Evolutionary conservation across 225 moss, liverwort and hornwort species (phyloP), one percentile per base, ranked within the genome.

Genomic region (Marchantia polymorpha): DNA sequence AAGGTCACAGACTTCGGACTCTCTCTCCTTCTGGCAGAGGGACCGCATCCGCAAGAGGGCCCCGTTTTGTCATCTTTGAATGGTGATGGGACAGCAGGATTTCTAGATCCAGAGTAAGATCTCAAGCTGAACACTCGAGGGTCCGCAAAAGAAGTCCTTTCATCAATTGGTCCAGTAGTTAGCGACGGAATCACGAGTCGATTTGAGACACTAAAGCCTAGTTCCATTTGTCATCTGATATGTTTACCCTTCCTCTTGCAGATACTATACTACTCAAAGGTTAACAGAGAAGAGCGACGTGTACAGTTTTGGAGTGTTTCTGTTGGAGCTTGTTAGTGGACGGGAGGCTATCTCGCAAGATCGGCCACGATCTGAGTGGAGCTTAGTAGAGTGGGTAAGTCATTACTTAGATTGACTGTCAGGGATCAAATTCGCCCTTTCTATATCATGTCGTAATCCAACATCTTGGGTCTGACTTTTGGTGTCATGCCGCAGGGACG

Each of bases 1-100:
- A 89, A 87, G 83, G 89, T 89, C 54, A 89, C 89, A 30, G 89
- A 89, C 55, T 89, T 82, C 67, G 89, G 89, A 26, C 80, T 89
- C 30, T 85, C 85, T 22, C 80, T 83, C 22, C 81, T 89, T 23
- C 63, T 89, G 55, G 83, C 87, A 52, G 87, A 87, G 72, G 83
- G 86, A 48, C 81, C 78, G 63, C 78, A 81, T 50, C 70, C 81
- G 78, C 86, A 86, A 64, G 86, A 86, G 70, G 86, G 83, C 13
- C 87, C 89, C 52, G 87, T 85, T 74, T 74, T 89, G 75, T 69
- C 85, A 12, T 83, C 87, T 26, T 80, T 83, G 15, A 80, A 55
- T 58, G 83, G 79, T 8, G 87, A 87, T 80, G 87, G 87, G 52
- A 81, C 82, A 30, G 81, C 83, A 26, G 87, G 87, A 4, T 89